Evolutionary conservation across 192 early-diverging fungal genomes (phyloP), one percentile per base, ranked within the genome.

Genomic region (Podochytrium sp.): DNA sequence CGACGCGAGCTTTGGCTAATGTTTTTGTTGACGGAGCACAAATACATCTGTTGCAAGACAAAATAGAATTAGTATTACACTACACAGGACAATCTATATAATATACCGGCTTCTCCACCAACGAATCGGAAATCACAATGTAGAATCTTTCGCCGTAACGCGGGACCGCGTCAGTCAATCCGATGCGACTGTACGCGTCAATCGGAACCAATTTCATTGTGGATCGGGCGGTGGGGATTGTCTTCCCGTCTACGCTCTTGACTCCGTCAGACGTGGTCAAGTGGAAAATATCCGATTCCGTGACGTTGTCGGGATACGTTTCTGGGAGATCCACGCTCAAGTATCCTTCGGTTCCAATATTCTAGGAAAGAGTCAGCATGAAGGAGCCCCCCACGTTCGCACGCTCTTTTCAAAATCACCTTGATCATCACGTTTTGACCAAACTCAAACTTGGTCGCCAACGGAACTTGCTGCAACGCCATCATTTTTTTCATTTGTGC

Each of bases 271-370:
- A 42, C 1, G 79, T 81, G 2, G 76, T 78, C 14, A 81, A 23
- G n/a, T 73, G 27, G 34, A 78, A 78, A 7, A 71, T 49, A 39
- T 78, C 75, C 4, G 51, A 25, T 1, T 53, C 61, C 1, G 68
- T 43, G 16, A 79, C 50, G 29, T 58, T 14, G 65, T 73, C 68
- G 29, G 81, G 78, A 65, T 53, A 76, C 0, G 38, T 57, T 25
- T 76, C 65, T 16, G 81, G 78, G 10, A 78, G 55, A 74, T 78
- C 76, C 3, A 78, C 69, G 2, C 66, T 30, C 23, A 83, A 72
- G 39, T 61, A 50, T 58, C 61, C 71, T 27, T 74, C 35, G 2
- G 81, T 80, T 3, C 57, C 34, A 35, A 43, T 32, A 51, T 83
- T 83, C 68, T 79, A 43, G 16, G 16, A 47, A 29, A 64, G 62